Conservation (phyloP, 2,329 filamentous ascomycete species). For the Trichoderma pleuroti region DNA sequence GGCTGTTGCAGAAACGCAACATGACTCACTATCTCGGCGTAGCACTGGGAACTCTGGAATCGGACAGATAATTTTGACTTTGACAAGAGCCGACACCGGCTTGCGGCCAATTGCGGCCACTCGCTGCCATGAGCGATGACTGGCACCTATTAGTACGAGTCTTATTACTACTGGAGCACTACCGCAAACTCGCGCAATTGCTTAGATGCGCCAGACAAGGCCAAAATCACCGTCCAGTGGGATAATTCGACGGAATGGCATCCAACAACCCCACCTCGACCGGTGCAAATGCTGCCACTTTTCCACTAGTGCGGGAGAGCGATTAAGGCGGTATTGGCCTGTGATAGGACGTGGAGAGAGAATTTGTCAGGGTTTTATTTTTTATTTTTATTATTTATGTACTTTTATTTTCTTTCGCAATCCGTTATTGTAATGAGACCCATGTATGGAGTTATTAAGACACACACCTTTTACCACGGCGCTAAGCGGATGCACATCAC, state of each 20-base stretch:
- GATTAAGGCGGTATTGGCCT: not conserved
- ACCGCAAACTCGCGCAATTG: not conserved
- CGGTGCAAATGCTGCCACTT: not conserved
- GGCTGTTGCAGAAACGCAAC: not conserved
- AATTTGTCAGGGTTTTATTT: not conserved
- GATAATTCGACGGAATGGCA: not conserved
- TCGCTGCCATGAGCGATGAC: not conserved
- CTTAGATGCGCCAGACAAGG: not conserved
- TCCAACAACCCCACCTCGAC: not conserved
- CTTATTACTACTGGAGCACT: not conserved
- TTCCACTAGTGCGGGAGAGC: not conserved
- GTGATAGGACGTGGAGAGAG: not conserved
- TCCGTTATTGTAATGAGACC: not conserved
- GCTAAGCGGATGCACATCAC: not conserved
- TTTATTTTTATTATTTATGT: not conserved
- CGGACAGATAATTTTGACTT: not conserved
- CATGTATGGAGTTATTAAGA: not conserved
- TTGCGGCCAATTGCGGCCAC: not conserved
- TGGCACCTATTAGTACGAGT: not conserved
- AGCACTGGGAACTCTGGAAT: not conserved
- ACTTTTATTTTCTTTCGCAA: not conserved
- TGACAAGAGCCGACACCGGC: conserved; percentile 11
- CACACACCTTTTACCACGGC: not conserved
- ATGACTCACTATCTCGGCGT: not conserved
- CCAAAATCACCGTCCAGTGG: not conserved